These are phyloP conservation scores for Mucor ambiguus DNA, from an alignment of 371 early-diverging fungal genomes.

Conservation along the genomic window DNA sequence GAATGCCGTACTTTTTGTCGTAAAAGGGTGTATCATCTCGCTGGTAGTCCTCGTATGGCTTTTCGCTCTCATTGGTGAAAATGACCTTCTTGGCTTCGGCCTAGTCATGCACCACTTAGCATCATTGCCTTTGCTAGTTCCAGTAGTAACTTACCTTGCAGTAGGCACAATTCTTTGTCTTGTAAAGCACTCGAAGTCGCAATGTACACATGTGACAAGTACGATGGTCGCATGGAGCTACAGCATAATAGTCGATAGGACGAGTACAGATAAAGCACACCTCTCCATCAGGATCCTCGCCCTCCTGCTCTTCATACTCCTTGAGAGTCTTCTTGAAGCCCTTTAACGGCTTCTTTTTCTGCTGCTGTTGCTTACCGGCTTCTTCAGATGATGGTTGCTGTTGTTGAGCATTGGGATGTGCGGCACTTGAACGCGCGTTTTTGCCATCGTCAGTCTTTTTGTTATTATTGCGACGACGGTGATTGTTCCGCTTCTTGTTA, in stretches of 20 bases:
- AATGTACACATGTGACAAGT: conserved; percentile 91
- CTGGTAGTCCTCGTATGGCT: conserved; percentile 58
- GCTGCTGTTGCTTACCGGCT: not conserved
- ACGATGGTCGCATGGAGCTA: conserved; percentile 90
- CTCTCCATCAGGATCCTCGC: conserved; percentile 47
- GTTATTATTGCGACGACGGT: conserved; percentile 9
- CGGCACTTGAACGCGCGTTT: not conserved
- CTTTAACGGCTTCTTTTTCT: conserved; percentile 5
- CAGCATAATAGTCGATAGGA: conserved; percentile 75
- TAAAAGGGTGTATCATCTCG: conserved; percentile 52
- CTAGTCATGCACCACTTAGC: not conserved
- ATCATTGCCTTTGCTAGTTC: not conserved
- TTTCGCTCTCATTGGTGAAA: conserved; percentile 67
- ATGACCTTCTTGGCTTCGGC: conserved; percentile 23
- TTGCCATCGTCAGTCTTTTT: conserved; percentile 2
- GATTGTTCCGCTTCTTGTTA: conserved; percentile 9
- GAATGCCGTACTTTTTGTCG: conserved; percentile 71
- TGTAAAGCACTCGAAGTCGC: conserved; percentile 86
- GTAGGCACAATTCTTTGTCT: conserved; percentile 80
- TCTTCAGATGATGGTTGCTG: not conserved
- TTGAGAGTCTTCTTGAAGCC: conserved; percentile 10
- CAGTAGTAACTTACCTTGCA: conserved; percentile 77
- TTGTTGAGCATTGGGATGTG: not conserved
- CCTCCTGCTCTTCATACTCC: conserved; percentile 21
- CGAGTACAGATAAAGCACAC: conserved; percentile 94